Conservation (phyloP, 768 basidiomycete genomes). For the Gloeopeniophorella convolvens region DNA sequence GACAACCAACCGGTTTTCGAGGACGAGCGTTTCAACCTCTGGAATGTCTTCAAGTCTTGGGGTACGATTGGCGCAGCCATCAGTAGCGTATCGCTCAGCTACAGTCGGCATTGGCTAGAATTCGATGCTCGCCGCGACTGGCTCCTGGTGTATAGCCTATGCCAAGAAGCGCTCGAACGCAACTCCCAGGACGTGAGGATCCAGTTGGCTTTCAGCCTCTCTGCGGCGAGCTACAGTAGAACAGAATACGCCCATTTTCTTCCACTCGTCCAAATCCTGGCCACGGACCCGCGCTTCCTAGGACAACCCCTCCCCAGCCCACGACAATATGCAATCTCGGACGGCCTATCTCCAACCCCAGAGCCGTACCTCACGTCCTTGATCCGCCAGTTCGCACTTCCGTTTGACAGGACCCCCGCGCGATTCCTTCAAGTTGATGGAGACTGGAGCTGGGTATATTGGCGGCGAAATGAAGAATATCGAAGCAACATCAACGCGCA, state of each 20-base stretch:
- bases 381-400: background rate
- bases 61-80: background rate
- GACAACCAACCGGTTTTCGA: background rate
- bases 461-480: background rate
- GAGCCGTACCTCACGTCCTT: background rate
- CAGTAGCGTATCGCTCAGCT: background rate
- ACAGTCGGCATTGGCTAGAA: conserved; percentile 6
- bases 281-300: background rate
- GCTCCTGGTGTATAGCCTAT: background rate
- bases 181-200: background rate
- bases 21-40: background rate
- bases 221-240: background rate
- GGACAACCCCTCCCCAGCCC: background rate
- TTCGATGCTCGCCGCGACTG: conserved; percentile 2
- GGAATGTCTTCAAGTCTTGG: background rate
- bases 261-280: background rate
- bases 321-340: background rate
- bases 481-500: background rate
- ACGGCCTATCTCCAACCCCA: background rate
- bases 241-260: background rate
- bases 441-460: background rate
- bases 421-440: background rate
- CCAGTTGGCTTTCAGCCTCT: background rate
- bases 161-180: background rate
- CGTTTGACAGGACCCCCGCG: background rate